phyloP scores from a whole-genome alignment of 768 basidiomycete genomes.

The Trametes cingulata region DNA sequence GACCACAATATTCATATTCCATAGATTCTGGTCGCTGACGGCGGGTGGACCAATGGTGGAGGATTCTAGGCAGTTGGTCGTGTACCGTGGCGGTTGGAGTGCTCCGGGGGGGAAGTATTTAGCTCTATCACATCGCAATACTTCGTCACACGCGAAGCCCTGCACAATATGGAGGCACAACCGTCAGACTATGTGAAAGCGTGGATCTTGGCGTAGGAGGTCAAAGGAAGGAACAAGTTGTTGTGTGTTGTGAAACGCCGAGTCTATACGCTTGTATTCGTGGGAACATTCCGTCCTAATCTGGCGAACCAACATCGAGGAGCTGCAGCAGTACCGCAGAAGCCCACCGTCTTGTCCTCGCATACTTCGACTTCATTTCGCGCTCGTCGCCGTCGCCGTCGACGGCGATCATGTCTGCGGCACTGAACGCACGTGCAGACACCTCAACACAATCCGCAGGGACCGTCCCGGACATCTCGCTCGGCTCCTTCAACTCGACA shows the following conservation, averaged over 20 bases:
- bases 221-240: too few relatives aligned
- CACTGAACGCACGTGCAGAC: constrained; percentile 42
- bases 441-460: constrained; percentile 44
- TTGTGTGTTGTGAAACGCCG: not conserved
- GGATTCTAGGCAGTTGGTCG: constrained; percentile 32
- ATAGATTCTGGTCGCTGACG: constrained; percentile 50
- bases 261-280: not conserved
- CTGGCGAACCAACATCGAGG: too few relatives aligned
- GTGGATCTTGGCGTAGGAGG: too few relatives aligned
- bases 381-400: constrained; percentile 36
- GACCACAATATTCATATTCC: not conserved
- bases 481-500: constrained; percentile 54
- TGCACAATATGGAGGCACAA: too few relatives aligned
- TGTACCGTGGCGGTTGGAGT: too few relatives aligned
- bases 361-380: not conserved
- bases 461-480: constrained; percentile 59
- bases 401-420: constrained; percentile 41
- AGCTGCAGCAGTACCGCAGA: too few relatives aligned
- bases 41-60: constrained; percentile 43
- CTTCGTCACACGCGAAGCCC: too few relatives aligned
- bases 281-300: too few relatives aligned
- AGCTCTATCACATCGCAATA: too few relatives aligned
- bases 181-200: too few relatives aligned
- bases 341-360: not conserved
- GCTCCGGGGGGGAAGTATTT: too few relatives aligned